Evolutionary conservation across 805 yeast genomes (phyloP).

Genomic region (Kluyveromyces lactis): DNA sequence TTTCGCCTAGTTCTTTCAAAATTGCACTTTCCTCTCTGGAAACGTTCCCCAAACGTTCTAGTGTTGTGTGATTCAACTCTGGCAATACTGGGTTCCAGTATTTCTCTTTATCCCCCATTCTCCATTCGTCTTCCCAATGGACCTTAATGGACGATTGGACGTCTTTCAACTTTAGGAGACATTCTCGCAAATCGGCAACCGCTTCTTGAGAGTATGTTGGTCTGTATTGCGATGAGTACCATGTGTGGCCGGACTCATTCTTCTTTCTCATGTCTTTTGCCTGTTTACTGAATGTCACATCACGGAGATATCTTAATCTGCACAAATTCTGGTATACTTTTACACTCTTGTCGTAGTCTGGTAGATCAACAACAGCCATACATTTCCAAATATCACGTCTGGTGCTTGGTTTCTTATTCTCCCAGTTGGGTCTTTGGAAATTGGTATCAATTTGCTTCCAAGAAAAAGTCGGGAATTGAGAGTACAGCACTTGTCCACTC

Average conservation of each 20-base stretch:
- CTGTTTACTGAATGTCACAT: constrained; percentile 46
- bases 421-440: constrained; percentile 81
- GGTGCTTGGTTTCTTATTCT: constrained; percentile 68
- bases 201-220: constrained; percentile 90
- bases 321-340: constrained; percentile 69
- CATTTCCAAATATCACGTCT: constrained; percentile 88
- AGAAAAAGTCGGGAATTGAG: constrained; percentile 62
- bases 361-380: constrained; percentile 73
- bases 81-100: constrained; percentile 54
- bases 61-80: constrained; percentile 47
- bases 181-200: constrained; percentile 61
- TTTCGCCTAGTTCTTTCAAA: constrained; percentile 45
- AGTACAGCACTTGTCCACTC: constrained; percentile 81
- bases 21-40: constrained; percentile 63
- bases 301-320: constrained; percentile 66
- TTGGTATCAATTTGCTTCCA: constrained; percentile 45
- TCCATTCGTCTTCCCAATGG: constrained; percentile 82
- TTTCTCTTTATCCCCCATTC: constrained; percentile 63
- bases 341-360: constrained; percentile 52
- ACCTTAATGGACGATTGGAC: constrained; percentile 37
- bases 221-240: constrained; percentile 83
- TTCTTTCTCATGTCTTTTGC: constrained; percentile 64
- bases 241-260: constrained; percentile 67
- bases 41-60: constrained; percentile 42
- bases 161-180: constrained; percentile 16